These are phyloP conservation scores for Prunus kanzakura DNA, from an alignment of 306 rosid species.

Conservation along the genomic window DNA sequence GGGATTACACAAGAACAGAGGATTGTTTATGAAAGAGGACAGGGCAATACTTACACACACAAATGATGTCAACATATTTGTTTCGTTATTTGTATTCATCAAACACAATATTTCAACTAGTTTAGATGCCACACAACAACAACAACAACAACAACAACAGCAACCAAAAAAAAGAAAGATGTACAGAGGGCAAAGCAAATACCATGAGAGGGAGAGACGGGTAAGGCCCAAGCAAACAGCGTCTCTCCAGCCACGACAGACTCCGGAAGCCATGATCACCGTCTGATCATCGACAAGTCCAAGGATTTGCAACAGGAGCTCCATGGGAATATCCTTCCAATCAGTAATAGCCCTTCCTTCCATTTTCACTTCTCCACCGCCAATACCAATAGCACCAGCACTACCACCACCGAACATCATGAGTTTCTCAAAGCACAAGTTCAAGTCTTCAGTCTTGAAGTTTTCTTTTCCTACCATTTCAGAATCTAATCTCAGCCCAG, in stretches of 20 bases:
- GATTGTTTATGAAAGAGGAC: background rate
- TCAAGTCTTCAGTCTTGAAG: conserved; percentile 62
- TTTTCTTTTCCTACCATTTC: conserved; percentile 65
- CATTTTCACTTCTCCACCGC: conserved; percentile 47
- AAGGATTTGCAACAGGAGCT: conserved; percentile 79
- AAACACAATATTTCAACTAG: background rate
- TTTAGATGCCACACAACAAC: background rate
- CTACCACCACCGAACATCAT: conserved; percentile 58
- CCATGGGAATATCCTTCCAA: conserved; percentile 97
- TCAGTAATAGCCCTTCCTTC: conserved; percentile 51
- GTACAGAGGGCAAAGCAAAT: conserved; percentile 1
- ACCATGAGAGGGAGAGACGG: conserved; percentile 90
- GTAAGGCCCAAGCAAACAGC: conserved; percentile 67
- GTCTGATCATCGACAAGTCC: conserved; percentile 73
- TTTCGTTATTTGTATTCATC: background rate
- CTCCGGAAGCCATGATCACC: conserved; percentile 67
- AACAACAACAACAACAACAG: background rate
- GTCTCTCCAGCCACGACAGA: conserved; percentile 98
- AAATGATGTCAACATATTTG: background rate
- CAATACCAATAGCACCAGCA: background rate
- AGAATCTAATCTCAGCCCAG: background rate
- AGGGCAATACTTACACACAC: background rate
- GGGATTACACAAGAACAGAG: background rate
- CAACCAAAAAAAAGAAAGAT: background rate
- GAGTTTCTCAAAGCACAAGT: conserved; percentile 74